A percentile compares a stretch with the other conserved stretches of the same genome.
These are phyloP conservation scores for Anastatica hierochuntica DNA, from an alignment of 345 rosid species.

Conservation along the genomic window DNA sequence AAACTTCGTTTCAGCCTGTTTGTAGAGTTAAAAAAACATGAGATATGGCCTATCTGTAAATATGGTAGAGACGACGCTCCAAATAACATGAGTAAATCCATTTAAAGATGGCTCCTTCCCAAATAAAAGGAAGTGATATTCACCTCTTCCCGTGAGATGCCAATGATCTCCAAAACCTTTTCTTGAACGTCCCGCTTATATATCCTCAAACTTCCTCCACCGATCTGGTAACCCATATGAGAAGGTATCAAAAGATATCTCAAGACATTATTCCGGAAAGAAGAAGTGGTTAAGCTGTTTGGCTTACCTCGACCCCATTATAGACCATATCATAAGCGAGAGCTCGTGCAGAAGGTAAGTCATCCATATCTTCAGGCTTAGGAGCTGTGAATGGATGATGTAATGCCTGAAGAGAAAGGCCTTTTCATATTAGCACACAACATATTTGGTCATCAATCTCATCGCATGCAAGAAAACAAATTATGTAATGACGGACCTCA, in stretches of 20 bases:
- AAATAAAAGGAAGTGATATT: constrained; percentile 5
- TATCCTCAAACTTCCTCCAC: constrained; percentile 97
- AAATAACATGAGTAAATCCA: no score
- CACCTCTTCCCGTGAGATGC: constrained; percentile 72
- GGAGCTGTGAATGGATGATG: constrained; percentile 99
- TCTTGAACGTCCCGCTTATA: constrained; percentile 80
- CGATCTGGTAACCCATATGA: constrained; percentile 49
- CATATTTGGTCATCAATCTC: neutral
- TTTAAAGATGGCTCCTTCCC: no score
- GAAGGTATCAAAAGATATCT: neutral
- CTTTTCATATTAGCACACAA: constrained; percentile 9
- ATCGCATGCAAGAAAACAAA: constrained; percentile 2
- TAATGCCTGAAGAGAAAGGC: constrained; percentile 48
- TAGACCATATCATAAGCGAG: constrained; percentile 98
- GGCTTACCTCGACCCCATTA: constrained; percentile 85
- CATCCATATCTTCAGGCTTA: constrained; percentile 74
- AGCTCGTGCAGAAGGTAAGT: constrained; percentile 85
- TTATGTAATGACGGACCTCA: constrained; percentile 50
- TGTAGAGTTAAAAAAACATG: neutral
- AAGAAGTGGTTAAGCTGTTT: constrained; percentile 3
- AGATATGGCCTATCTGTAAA: neutral
- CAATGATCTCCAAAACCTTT: constrained; percentile 74
- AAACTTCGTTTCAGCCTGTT: constrained; percentile 86
- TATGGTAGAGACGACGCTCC: neutral
- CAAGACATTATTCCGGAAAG: neutral